Evolutionary conservation across 2,329 filamentous ascomycete genomes (phyloP).

Genomic region (Magnaporthales sp.): DNA sequence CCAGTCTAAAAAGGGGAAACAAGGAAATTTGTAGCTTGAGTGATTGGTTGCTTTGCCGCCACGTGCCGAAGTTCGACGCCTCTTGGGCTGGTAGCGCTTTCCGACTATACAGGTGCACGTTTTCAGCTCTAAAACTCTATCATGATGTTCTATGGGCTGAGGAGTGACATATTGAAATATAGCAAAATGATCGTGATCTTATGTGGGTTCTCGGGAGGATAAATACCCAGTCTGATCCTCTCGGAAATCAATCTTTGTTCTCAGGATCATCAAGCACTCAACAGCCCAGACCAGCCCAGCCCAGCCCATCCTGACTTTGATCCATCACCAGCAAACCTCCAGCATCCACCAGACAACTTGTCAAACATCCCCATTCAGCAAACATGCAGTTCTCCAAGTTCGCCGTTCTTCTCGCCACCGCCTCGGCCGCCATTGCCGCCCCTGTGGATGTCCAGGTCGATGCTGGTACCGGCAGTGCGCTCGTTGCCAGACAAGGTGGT

Average conservation of each 20-base stretch:
- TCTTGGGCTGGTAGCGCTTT: background rate
- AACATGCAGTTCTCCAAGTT: background rate
- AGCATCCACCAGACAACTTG: background rate
- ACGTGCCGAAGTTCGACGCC: background rate
- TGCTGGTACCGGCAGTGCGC: background rate
- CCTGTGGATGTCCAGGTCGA: background rate
- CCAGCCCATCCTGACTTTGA: background rate
- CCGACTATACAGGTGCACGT: background rate
- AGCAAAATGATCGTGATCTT: background rate
- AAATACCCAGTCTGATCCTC: background rate
- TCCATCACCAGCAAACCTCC: background rate
- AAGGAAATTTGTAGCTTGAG: too few relatives aligned
- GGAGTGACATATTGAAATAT: background rate
- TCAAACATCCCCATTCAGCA: background rate
- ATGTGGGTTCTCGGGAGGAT: background rate
- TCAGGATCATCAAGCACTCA: background rate
- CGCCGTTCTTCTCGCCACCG: background rate
- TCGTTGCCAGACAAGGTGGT: background rate
- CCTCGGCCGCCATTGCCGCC: background rate
- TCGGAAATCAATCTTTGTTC: background rate
- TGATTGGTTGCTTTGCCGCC: background rate
- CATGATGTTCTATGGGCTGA: background rate
- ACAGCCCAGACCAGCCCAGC: background rate
- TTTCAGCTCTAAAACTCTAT: background rate
- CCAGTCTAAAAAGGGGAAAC: too few relatives aligned